Evolutionary conservation across 495 filamentous ascomycete species (phyloP).

Genomic region (Lasiosphaeria hispida): DNA sequence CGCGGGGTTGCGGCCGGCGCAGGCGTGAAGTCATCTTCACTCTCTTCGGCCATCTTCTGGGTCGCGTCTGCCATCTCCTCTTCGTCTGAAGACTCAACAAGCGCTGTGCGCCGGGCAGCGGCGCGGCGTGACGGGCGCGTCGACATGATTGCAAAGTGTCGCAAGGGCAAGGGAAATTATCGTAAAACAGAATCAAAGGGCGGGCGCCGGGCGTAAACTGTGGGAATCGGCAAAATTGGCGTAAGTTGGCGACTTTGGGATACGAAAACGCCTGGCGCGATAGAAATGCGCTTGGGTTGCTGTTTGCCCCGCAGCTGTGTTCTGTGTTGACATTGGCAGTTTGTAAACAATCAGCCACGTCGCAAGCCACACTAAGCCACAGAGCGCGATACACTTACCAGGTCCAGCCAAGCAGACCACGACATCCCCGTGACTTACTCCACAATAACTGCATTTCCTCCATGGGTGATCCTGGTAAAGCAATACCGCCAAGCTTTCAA

Average conservation of each 20-base stretch:
- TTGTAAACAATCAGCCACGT: conserved; percentile 38
- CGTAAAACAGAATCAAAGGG: not conserved
- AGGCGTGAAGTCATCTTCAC: conserved; percentile 76
- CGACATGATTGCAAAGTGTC: conserved; percentile 47
- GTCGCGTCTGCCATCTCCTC: conserved; percentile 63
- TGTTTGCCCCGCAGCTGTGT: conserved; percentile 22
- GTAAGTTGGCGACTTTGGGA: not conserved
- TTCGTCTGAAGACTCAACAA: conserved; percentile 75
- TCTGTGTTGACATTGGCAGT: conserved; percentile 29
- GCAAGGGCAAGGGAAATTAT: conserved; percentile 1
- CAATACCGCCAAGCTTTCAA: not conserved
- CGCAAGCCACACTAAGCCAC: conserved; percentile 17
- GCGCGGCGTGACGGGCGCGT: conserved; percentile 73
- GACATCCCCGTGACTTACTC: conserved; percentile 2
- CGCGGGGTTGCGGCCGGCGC: conserved; percentile 52
- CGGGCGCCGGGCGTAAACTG: not conserved
- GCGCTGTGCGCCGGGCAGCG: conserved; percentile 63
- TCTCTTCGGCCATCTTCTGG: conserved; percentile 58
- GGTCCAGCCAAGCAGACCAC: conserved; percentile 1
- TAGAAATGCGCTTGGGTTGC: conserved; percentile 8
- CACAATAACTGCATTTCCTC: not conserved
- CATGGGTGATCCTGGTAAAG: not conserved
- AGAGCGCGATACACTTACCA: no score
- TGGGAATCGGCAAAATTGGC: not conserved
- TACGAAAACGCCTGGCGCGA: conserved; percentile 19